Base-by-base conservation (phyloP, 768 basidiomycete genomes). In the Hericium erinaceus region DNA sequence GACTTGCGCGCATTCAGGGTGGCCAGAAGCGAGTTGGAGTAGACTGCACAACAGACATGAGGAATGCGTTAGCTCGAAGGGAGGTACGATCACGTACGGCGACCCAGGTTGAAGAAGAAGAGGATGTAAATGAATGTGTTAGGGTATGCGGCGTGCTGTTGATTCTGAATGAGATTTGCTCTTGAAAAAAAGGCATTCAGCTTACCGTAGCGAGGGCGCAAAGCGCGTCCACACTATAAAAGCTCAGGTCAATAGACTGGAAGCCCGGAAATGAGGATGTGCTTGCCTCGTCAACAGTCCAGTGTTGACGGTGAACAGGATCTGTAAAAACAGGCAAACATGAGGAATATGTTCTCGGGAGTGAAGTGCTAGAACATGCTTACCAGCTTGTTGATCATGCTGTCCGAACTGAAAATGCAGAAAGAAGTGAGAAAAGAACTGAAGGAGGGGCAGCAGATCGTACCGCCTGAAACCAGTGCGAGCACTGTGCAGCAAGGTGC, bases 41-140 rank as follows among this genome's bases (percentile, higher is more conserved):
- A 80, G 16, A 81, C 80, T 81, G 15, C 4, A 5, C n/a, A 18
- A 6, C 18, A 33, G 41, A 20, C 13, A 16, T 20, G 20, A 46
- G 18, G 11, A 44, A 52, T 16, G 50, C 57, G 38, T 28, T 49
- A 53, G 10, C 15, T 53, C 3, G 18, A 46, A 38, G 41, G 37
- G 38, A 22, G n/a, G 15, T 33, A 33, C 28, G 55, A 16, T 18
- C n/a, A 64, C 75, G 59, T 63, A 79, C 80, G 64, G 61, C 79
- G 74, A 60, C 80, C 79, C 33, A 81, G 69, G 56, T 75, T 74
- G 70, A 82, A 80, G 68, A 79, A 82, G 67, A 82, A 82, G 48
- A 77, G 75, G 38, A 80, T 80, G 64, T 82, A 82, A 51, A 81
- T 77, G 57, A 82, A 70, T 3, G 79, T 79, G 39, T 75, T 64